These are phyloP conservation scores for Phytopythium boreale DNA, from an alignment of 352 stramenopile genomes.

Conservation along the genomic window DNA sequence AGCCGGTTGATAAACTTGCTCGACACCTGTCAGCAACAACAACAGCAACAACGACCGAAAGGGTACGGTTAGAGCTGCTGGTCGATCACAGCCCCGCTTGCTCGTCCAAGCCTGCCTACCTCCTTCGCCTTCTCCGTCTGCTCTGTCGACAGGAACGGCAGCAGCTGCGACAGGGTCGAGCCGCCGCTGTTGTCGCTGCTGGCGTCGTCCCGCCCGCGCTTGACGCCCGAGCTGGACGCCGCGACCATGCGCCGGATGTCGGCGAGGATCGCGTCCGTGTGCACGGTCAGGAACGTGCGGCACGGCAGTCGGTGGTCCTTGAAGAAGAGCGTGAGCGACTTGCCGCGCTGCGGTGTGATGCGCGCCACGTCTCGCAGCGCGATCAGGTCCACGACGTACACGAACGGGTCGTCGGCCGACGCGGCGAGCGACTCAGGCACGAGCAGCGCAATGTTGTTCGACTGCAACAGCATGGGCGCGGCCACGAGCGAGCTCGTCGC, in stretches of 20 bases:
- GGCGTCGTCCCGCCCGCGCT: conserved; percentile 36
- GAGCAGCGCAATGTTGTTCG: conserved; percentile 60
- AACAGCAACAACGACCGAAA: not conserved
- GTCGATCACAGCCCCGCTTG: not conserved
- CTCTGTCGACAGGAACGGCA: conserved; percentile 65
- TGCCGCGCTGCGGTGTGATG: conserved; percentile 72
- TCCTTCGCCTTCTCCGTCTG: conserved; percentile 79
- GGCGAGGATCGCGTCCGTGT: conserved; percentile 69
- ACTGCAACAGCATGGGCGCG: conserved; percentile 69
- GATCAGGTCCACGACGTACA: conserved; percentile 68
- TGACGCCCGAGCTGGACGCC: conserved; percentile 23
- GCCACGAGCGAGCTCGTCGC: conserved; percentile 49
- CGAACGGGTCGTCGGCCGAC: conserved; percentile 31
- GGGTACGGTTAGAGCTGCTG: not conserved
- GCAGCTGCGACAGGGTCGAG: conserved; percentile 43
- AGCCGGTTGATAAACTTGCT: conserved; percentile 77
- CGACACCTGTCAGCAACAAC: conserved; percentile 28
- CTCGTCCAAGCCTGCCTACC: conserved; percentile 11
- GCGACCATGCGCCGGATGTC: conserved; percentile 70
- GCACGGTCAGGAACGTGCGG: conserved; percentile 64
- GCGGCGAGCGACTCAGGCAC: conserved; percentile 14
- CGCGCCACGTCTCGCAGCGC: conserved; percentile 61
- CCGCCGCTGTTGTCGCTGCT: conserved; percentile 1
- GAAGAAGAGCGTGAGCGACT: conserved; percentile 82
- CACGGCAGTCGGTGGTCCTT: conserved; percentile 54